phyloP scores from a whole-genome alignment of 352 stramenopile species.

The Vaucheria bursata region DNA sequence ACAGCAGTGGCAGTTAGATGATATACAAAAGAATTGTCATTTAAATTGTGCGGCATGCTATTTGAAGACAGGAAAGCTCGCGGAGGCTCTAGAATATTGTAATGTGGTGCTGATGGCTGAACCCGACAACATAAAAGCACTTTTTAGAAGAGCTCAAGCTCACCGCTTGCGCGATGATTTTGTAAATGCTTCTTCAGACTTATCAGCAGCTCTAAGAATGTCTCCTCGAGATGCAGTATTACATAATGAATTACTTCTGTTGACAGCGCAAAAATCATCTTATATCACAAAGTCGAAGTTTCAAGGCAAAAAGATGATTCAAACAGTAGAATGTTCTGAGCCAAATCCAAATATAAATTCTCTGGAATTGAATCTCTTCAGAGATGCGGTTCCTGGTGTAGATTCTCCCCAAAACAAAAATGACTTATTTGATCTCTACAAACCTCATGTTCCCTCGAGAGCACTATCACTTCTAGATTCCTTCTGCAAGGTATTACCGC shows the following conservation, averaged over 20 bases:
- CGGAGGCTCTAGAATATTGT: constrained; percentile 33
- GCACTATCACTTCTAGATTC: too few species aligned
- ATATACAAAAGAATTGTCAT: constrained; percentile 22
- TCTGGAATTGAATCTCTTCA: too few species aligned
- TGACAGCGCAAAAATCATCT: neutral
- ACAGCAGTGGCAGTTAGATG: constrained; percentile 26
- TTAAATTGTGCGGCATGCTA: constrained; percentile 40
- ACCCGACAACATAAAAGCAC: constrained; percentile 27
- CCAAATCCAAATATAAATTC: too few species aligned
- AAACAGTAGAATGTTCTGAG: neutral
- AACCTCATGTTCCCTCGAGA: neutral
- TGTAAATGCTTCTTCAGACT: neutral
- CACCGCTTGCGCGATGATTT: constrained; percentile 36
- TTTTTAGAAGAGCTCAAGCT: constrained; percentile 28
- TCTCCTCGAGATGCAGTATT: neutral
- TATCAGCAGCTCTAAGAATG: neutral
- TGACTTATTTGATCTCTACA: neutral
- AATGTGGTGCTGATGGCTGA: constrained; percentile 23
- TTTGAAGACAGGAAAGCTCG: constrained; percentile 25
- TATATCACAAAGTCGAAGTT: neutral
- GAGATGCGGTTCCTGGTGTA: neutral
- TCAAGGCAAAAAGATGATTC: neutral
- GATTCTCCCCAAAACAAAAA: neutral
- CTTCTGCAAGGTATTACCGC: too few species aligned
- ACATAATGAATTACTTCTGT: neutral